Conservation (phyloP, 192 early-diverging fungal genomes). For the Coemansia sp. region DNA sequence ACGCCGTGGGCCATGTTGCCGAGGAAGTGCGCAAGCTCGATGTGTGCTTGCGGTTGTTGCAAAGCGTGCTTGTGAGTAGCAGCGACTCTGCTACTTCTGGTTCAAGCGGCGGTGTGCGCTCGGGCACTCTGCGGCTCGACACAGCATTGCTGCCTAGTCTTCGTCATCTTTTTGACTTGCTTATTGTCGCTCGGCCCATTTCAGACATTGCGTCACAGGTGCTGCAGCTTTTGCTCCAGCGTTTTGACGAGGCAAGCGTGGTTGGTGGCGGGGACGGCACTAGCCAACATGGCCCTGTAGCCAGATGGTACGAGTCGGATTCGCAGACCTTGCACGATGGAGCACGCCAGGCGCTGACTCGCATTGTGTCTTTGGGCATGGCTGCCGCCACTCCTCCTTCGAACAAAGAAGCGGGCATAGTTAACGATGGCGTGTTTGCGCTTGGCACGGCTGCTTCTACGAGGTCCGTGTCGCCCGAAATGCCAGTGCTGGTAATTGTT, state of each 20-base stretch:
- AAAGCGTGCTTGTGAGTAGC: constrained; percentile 19
- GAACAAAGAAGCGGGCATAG: neutral
- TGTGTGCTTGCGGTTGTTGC: constrained; percentile 18
- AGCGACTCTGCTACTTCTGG: neutral
- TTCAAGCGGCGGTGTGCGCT: neutral
- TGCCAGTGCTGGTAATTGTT: constrained; percentile 35
- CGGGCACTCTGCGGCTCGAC: constrained; percentile 5
- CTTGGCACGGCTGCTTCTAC: neutral
- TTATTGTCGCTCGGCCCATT: constrained; percentile 30
- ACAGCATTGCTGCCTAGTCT: constrained; percentile 21
- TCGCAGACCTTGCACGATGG: constrained; percentile 1
- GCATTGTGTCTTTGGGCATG: constrained; percentile 22
- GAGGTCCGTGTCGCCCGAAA: constrained; percentile 32
- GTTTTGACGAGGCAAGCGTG: constrained; percentile 20
- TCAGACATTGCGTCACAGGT: constrained; percentile 35
- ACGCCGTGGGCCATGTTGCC: too few relatives aligned
- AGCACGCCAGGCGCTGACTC: constrained; percentile 16
- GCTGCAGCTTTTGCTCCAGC: constrained; percentile 23
- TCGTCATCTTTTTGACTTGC: constrained; percentile 30
- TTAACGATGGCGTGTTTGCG: neutral
- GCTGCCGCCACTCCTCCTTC: neutral
- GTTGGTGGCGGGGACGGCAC: neutral
- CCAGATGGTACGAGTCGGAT: constrained; percentile 38
- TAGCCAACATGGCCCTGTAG: neutral
- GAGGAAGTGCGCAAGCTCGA: constrained; percentile 27